Evolutionary conservation across 306 rosid genomes (phyloP).

Genomic region (Cyclanthera cordifolia): DNA sequence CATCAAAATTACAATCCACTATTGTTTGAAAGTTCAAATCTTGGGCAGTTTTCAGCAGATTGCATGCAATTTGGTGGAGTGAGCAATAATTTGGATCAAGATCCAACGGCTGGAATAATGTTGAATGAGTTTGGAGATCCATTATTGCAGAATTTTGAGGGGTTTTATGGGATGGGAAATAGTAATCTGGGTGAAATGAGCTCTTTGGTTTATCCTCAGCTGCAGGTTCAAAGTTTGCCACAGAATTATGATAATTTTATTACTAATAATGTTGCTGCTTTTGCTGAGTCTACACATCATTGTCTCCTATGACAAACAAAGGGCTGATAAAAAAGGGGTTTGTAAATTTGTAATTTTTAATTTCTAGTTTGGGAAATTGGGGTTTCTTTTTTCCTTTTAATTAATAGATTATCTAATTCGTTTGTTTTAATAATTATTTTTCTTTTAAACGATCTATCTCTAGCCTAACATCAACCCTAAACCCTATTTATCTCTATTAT

Average conservation of each 20-base stretch:
- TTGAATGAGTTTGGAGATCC: constrained; percentile 22
- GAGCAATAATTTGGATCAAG: not conserved
- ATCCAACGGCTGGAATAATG: not conserved
- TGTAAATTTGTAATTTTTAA: constrained; percentile 25
- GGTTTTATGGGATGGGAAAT: constrained; percentile 34
- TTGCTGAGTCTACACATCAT: constrained; percentile 30
- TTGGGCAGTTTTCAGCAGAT: not conserved
- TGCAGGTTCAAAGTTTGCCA: constrained; percentile 25
- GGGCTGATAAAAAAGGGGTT: constrained; percentile 7
- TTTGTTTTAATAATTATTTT: constrained; percentile 14
- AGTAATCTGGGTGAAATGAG: constrained; percentile 58
- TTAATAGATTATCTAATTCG: constrained; percentile 25
- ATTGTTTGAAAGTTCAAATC: not conserved
- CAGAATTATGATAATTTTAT: constrained; percentile 9
- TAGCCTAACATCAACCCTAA: not conserved
- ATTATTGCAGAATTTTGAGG: constrained; percentile 21
- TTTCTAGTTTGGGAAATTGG: not conserved
- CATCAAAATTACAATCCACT: not conserved
- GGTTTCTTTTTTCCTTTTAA: constrained; percentile 6
- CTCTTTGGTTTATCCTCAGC: constrained; percentile 43
- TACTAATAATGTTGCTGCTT: constrained; percentile 20
- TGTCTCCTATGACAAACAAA: constrained; percentile 23
- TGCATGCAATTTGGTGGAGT: not conserved
- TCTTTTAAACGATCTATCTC: not conserved
- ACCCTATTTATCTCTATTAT: not conserved